Percentiles rank a stretch among this genome's conserved stretches.
phyloP scores from a whole-genome alignment of 768 basidiomycete species.

The Podaxis sp. region DNA sequence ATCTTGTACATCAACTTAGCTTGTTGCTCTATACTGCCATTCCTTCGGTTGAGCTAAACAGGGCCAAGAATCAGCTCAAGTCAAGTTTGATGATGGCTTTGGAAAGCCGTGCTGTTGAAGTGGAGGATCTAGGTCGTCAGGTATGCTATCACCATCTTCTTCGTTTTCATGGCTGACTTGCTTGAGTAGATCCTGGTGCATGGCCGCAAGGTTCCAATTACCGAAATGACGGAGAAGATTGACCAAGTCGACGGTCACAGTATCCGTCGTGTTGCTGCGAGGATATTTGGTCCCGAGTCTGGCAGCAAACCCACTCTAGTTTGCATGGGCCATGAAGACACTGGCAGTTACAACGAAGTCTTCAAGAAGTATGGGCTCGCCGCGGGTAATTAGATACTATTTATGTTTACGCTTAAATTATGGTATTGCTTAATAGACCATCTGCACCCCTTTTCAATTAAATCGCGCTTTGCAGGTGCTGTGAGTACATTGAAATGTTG shows the following conservation, averaged over 20 bases:
- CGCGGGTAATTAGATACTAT: conserved; percentile 14
- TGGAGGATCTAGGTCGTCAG: conserved; percentile 91
- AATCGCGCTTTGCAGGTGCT: not conserved
- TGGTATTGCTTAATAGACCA: conserved; percentile 3
- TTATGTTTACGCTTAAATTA: not conserved
- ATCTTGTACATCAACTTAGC: conserved; percentile 87
- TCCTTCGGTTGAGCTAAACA: conserved; percentile 65
- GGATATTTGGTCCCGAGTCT: conserved; percentile 67
- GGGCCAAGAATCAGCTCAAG: conserved; percentile 96
- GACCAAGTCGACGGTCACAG: conserved; percentile 71
- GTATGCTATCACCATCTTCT: conserved; percentile 29
- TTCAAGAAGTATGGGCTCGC: conserved; percentile 73
- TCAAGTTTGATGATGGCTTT: conserved; percentile 92
- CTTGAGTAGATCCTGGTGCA: conserved; percentile 73
- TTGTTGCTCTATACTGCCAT: conserved; percentile 70
- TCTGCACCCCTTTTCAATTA: not conserved
- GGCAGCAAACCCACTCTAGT: conserved; percentile 75
- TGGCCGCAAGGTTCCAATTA: conserved; percentile 78
- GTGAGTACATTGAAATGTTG: not conserved
- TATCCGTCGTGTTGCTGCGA: conserved; percentile 71
- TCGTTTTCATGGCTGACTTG: conserved; percentile 7
- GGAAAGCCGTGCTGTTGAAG: conserved; percentile 81
- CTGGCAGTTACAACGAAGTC: conserved; percentile 60
- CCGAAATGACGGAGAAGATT: conserved; percentile 88
- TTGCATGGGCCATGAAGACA: conserved; percentile 78